Base-by-base conservation (phyloP, 1,284 basidiomycete genomes). In the Phylloporus gajari region DNA sequence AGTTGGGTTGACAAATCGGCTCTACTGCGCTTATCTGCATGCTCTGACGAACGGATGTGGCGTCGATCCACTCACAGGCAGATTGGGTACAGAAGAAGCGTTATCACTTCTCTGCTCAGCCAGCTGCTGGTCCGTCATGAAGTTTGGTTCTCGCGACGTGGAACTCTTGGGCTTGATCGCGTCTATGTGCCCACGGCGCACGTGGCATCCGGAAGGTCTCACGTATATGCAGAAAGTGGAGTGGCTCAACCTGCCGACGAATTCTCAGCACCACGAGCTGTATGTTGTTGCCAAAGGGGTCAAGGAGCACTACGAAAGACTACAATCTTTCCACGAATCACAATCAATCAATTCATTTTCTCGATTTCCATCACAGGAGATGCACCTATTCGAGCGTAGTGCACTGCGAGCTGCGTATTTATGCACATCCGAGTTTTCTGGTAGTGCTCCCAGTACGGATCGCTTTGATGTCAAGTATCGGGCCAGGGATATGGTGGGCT, bases 201-300 rank as follows among this genome's bases (percentile, higher is more conserved):
- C 40, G 13, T 63, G 42, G 62, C 46, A 63, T 46, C 62, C 42
- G 21, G 21, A 11, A 11, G n/a, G 42, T 17, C 62, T 46, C 62
- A 63, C 19, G 44, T 74, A 73, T 11, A 89, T 88, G 86, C 84
- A 87, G 67, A 78, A 56, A 3, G 69, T 78, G 0, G 27, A 67
- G 0, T 80, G 77, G 77, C 71, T 64, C 1, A 7, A 35, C 68
- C 82, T 73, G 48, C 78, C 65, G 1, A 74, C 65, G 2, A 73
- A 68, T 61, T 78, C 73, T 0, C 87, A 88, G 62, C 80, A 83
- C 70, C 73, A 80, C n/a, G 74, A 70, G 23, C 81, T 87, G 59
- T 75, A 77, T 32, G 23, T 68, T 19, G 67, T 71, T 21, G 74
- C 75, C 3, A 70, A 76, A 7, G 74, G 68, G 3, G 85, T 87